Base-by-base conservation (phyloP, 345 rosid genomes). In the Salix suchowensis region DNA sequence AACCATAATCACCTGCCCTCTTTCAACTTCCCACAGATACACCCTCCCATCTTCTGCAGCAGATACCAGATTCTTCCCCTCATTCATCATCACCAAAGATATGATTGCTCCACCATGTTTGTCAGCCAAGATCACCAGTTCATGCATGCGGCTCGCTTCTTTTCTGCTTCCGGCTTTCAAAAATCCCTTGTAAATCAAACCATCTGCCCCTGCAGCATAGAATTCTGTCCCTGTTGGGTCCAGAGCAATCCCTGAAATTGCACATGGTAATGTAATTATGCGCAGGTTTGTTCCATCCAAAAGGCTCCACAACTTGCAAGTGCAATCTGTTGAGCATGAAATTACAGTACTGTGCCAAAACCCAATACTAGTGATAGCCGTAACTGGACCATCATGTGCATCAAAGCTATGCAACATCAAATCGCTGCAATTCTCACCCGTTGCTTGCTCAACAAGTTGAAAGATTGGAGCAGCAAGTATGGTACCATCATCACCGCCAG, bases 41-140 rank as follows among this genome's bases (percentile, higher is more conserved):
- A 83, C 70, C 42, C 64, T 64, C 39, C 91, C 91, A 50, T 86
- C 89, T 76, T 88, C 91, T 0, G 87, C 68, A 9, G 85, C 88
- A 7, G 89, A 84, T 15, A 80, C 82, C 83, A 86, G n/a, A n/a
- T 70, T 84, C 83, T 72, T 76, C 40, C 80, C 88, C 4, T 71
- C 78, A 14, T 77, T 78, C 68, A 58, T 39, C 77, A 83, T 50
- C 54, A 44, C 77, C 62, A 86, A 46, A 2, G 84, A 78, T 44
- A 88, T 82, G 16, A 84, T 67, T 23, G 79, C 67, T 8, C 80
- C 71, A 9, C 71, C 44, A 28, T 88, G 91, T 34, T 50, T 88
- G 62, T 70, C 68, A 2, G 21, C 36, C 84, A 78, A 81, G 36
- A 67, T 48, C 4, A 23, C 46, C 65, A 74, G 42, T 61, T 82